Evolutionary conservation across 257 asterid genomes (phyloP).

Genomic region (Solanum bulbocastanum): DNA sequence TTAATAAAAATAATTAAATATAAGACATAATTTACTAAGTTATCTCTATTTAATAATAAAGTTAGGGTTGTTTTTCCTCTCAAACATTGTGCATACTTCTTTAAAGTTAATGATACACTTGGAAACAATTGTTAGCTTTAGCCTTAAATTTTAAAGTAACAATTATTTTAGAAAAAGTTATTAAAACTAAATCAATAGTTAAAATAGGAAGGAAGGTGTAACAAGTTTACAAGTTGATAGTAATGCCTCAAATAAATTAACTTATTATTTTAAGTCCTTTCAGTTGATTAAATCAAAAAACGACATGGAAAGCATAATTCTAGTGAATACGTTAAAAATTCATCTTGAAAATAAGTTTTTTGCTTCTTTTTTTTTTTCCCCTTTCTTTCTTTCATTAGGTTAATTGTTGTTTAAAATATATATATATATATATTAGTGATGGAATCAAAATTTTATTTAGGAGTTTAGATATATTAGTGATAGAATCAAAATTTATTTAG

Average conservation of each 20-base stretch:
- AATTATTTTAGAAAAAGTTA: too few species aligned
- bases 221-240: neutral
- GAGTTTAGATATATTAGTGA: neutral
- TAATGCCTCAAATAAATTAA: neutral
- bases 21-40: too few species aligned
- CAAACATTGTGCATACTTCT: neutral
- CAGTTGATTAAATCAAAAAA: neutral
- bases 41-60: too few species aligned
- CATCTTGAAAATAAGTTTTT: neutral
- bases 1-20: too few species aligned
- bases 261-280: neutral
- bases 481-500: neutral
- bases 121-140: neutral
- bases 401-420: too few species aligned
- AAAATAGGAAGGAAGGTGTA: neutral
- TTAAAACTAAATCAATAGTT: neutral
- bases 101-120: neutral
- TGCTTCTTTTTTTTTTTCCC: rapidly evolving
- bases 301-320: neutral
- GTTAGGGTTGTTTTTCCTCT: neutral
- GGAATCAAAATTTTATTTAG: neutral
- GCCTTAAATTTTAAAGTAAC: neutral
- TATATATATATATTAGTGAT: neutral
- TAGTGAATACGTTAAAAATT: neutral
- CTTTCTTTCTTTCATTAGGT: too few species aligned